Percentiles rank a stretch among this genome's conserved stretches.
Conservation (phyloP, 129 eudicot genomes). For the Centrapalus pauciflorus region DNA sequence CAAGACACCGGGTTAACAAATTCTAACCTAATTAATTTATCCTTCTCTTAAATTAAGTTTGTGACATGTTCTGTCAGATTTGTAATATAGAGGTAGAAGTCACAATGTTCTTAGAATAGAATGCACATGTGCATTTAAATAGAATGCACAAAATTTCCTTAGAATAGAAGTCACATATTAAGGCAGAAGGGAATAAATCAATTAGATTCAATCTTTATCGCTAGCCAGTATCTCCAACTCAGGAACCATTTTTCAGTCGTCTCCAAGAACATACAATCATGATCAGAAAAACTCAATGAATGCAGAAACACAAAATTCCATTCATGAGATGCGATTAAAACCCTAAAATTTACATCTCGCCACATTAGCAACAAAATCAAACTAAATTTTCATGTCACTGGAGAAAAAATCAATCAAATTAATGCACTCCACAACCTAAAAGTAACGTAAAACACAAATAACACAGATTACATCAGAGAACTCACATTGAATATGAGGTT, state of each 20-base stretch:
- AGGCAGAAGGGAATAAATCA: background rate
- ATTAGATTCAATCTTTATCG: background rate
- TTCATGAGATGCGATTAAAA: conserved; percentile 10
- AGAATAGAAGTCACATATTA: background rate
- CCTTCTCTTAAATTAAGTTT: background rate
- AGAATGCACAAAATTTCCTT: background rate
- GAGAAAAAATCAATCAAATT: background rate
- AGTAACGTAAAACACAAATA: background rate
- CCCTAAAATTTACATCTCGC: conserved; percentile 14
- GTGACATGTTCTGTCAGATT: too few relatives aligned
- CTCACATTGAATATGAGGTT: conserved; percentile 80
- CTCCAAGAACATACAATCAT: background rate
- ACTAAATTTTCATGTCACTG: background rate
- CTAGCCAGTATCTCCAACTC: background rate
- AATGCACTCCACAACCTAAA: background rate
- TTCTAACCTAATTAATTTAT: background rate
- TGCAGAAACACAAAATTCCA: background rate
- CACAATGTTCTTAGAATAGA: background rate
- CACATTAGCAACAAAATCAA: background rate
- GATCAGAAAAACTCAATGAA: background rate
- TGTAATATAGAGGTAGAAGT: too few relatives aligned
- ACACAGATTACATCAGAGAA: background rate
- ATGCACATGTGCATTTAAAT: background rate
- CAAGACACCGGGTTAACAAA: background rate
- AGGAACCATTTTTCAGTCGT: background rate